Percentiles rank a stretch among this genome's conserved stretches.
Evolutionary conservation across 164 flowering plant species (phyloP).

Genomic region (Berberis vulgaris): DNA sequence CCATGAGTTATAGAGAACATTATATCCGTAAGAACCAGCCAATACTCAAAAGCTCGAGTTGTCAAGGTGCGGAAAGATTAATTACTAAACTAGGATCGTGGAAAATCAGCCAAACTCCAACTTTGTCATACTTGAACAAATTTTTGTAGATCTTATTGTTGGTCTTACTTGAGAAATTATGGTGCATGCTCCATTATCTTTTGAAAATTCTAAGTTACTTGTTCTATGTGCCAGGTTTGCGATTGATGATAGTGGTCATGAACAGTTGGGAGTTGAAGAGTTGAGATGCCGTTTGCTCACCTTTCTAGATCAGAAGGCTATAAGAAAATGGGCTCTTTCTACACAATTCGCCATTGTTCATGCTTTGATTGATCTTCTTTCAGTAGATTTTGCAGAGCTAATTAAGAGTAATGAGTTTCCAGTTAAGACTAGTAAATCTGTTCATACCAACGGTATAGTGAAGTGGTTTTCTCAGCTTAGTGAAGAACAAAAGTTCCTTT

Average conservation of each 20-base stretch:
- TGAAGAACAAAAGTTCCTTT: conserved; percentile 40
- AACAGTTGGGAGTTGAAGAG: conserved; percentile 32
- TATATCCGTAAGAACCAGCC: too few relatives aligned
- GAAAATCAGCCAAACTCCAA: too few relatives aligned
- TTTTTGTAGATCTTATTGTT: too few relatives aligned
- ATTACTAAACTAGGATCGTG: too few relatives aligned
- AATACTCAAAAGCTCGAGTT: too few relatives aligned
- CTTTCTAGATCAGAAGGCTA: conserved; percentile 21
- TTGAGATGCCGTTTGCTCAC: conserved; percentile 29
- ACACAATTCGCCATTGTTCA: conserved; percentile 39
- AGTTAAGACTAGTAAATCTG: conserved; percentile 10
- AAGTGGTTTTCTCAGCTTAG: conserved; percentile 51
- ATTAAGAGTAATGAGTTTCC: conserved; percentile 14
- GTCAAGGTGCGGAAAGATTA: too few relatives aligned
- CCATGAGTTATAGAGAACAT: too few relatives aligned
- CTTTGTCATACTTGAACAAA: too few relatives aligned
- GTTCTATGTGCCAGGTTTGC: conserved; percentile 43
- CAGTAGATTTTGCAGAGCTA: conserved; percentile 30
- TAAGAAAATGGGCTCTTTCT: conserved; percentile 21
- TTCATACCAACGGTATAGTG: conserved; percentile 20
- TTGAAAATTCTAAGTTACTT: not conserved
- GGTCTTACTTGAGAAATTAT: not conserved
- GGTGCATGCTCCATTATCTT: not conserved
- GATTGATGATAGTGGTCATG: conserved; percentile 39
- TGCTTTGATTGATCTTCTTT: conserved; percentile 39